Percentiles rank a stretch among this genome's conserved stretches.
phyloP scores from a whole-genome alignment of 352 stramenopile species.

The Globisporangium okanoganense region DNA sequence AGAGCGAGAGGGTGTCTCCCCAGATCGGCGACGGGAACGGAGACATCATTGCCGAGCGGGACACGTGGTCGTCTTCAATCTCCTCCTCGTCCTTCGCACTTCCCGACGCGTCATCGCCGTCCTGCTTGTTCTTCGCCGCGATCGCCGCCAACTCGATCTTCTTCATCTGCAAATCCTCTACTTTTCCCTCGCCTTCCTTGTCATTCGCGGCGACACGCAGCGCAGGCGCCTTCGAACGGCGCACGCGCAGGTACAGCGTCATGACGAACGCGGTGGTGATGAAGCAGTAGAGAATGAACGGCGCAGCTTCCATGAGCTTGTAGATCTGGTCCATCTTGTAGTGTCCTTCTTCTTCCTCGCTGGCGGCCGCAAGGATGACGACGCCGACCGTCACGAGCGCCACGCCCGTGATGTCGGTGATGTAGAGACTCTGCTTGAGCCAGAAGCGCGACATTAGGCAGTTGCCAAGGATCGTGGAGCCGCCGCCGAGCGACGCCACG shows the following conservation, averaged over 20 bases:
- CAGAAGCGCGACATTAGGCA: constrained; percentile 84
- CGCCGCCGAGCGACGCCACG: constrained; percentile 74
- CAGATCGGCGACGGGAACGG: constrained; percentile 77
- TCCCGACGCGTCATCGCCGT: constrained; percentile 2
- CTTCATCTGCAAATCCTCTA: constrained; percentile 57
- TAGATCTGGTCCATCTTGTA: constrained; percentile 89
- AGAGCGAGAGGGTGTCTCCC: constrained; percentile 43
- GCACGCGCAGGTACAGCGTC: constrained; percentile 78
- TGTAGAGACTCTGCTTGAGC: constrained; percentile 84
- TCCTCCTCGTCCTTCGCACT: constrained; percentile 16
- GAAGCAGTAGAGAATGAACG: constrained; percentile 82
- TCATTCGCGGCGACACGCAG: constrained; percentile 56
- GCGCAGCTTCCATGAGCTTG: constrained; percentile 68
- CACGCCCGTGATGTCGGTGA: constrained; percentile 79
- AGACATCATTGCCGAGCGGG: constrained; percentile 63
- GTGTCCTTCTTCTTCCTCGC: constrained; percentile 62
- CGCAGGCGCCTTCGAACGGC: constrained; percentile 73
- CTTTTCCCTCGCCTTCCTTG: constrained; percentile 35
- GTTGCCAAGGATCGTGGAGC: constrained; percentile 83
- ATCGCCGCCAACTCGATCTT: constrained; percentile 39
- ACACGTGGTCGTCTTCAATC: constrained; percentile 25
- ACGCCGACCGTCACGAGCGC: constrained; percentile 74
- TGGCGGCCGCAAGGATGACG: constrained; percentile 71
- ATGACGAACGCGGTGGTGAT: constrained; percentile 80
- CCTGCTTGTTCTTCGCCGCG: constrained; percentile 16